Base-by-base conservation (phyloP, 176 grass and related monocot species). In the Avena eriantha region DNA sequence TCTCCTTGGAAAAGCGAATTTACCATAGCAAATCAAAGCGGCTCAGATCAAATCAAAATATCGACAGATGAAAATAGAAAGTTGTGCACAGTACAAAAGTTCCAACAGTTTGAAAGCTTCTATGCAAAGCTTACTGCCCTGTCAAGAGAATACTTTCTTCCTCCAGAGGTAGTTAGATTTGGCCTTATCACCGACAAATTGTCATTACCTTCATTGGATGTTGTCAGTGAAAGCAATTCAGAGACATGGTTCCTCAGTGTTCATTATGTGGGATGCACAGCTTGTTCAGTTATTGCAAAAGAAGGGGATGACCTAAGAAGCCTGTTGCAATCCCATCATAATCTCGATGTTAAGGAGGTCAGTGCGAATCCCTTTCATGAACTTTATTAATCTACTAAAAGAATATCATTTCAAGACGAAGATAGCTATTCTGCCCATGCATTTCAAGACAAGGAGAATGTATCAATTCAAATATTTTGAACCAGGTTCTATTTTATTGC, bases 131-230 rank as follows among this genome's bases (percentile, higher is more conserved):
- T 98, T 85, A 88, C 78, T 90, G 80, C 88, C 81, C 67, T 92
- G 85, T 88, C 92, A 86, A 98, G 90, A 85, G 96, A 98, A 73
- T 73, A 91, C 81, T 92, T 98, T 94, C 84, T 94, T 64, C 88
- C 93, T 82, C 88, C 88, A 83, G 93, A 95, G 77, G 95, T 82
- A 76, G 86, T 92, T 65, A 94, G 88, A 86, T 98, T 92, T 90
- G 83, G 93, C 21, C 45, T 95, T 69, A 83, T 98, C 84, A 92
- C 92, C 39, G 89, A 95, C 76, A 88, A 79, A 84, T 82, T 79
- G 66, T 77, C 90, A 84, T 69, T 94, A 80, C 74, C 83, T 79
- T 88, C 86, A 64, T 73, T 88, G 87, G 88, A 79, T 79, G 65
- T 88, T 88, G 56, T 70, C 66, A 82, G 45, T 83, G 79, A 78